Percentiles rank a stretch among this genome's conserved stretches.
Evolutionary conservation across 306 rosid genomes (phyloP).

Genomic region (Parietaria judaica): DNA sequence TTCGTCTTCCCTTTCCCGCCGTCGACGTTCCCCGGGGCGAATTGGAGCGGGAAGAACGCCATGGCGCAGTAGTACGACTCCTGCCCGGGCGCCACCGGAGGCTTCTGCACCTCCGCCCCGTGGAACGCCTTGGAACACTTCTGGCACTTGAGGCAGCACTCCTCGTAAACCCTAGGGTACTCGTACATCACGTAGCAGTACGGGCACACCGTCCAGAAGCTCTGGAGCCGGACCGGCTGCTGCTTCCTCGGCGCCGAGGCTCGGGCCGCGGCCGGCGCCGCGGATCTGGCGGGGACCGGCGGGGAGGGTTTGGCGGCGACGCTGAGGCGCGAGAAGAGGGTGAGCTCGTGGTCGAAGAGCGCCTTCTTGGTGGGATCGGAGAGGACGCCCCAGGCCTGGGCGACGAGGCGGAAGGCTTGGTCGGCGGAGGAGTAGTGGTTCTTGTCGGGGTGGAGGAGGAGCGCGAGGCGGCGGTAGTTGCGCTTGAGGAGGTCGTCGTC

Average conservation of each 20-base stretch:
- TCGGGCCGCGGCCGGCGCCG: conserved; percentile 24
- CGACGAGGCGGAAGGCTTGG: conserved; percentile 67
- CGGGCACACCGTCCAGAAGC: conserved; percentile 95
- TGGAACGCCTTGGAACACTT: conserved; percentile 64
- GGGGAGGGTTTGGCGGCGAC: conserved; percentile 16
- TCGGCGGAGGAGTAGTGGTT: conserved; percentile 58
- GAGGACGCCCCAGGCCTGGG: conserved; percentile 71
- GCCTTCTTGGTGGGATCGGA: conserved; percentile 52
- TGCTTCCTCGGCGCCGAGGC: neutral
- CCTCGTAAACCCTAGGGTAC: conserved; percentile 64
- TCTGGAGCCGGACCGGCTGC: conserved; percentile 21
- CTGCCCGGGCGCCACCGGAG: conserved; percentile 62
- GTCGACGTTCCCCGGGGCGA: conserved; percentile 19
- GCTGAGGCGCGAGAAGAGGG: conserved; percentile 42
- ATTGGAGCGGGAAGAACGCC: conserved; percentile 81
- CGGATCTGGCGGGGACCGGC: conserved; percentile 33
- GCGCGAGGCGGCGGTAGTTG: conserved; percentile 66
- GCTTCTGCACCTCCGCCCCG: conserved; percentile 43
- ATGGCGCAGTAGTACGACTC: conserved; percentile 81
- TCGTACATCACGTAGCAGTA: conserved; percentile 71
- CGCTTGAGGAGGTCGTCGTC: conserved; percentile 50
- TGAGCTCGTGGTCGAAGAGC: conserved; percentile 42
- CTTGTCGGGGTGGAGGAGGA: conserved; percentile 81
- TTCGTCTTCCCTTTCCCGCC: no score
- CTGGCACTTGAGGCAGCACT: conserved; percentile 75